phyloP scores from a whole-genome alignment of 169 alveolate species.

The Babesia sp. region DNA sequence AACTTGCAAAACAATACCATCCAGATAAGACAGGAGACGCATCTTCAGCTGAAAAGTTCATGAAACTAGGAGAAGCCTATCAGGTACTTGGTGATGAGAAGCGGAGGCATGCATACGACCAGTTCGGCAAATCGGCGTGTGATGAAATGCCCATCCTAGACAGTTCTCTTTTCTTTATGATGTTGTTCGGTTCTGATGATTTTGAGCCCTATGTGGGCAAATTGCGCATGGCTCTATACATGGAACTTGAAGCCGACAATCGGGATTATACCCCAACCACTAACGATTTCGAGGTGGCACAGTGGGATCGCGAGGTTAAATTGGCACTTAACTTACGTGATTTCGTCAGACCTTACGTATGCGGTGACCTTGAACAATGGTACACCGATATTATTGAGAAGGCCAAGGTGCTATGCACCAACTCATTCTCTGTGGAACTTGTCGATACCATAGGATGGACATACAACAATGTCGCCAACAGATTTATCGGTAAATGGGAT shows the following conservation, averaged over 20 bases:
- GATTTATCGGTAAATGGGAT: slow-evolving; percentile 83
- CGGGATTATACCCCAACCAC: slow-evolving; percentile 33
- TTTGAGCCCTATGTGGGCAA: slow-evolving; percentile 87
- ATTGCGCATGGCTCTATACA: slow-evolving; percentile 81
- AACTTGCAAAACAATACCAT: slow-evolving; percentile 87
- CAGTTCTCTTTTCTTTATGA: slow-evolving; percentile 81
- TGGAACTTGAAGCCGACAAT: slow-evolving; percentile 74
- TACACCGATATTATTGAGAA: slow-evolving; percentile 65
- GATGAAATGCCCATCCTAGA: slow-evolving; percentile 88
- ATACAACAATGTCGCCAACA: slow-evolving; percentile 85
- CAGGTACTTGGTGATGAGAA: slow-evolving; percentile 93
- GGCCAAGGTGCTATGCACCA: slow-evolving; percentile 80
- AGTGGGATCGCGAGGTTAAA: slow-evolving; percentile 80
- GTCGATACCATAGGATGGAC: slow-evolving; percentile 89
- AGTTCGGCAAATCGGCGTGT: slow-evolving; percentile 88
- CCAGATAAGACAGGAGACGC: slow-evolving; percentile 92
- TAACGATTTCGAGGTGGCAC: slow-evolving; percentile 69
- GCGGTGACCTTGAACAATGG: slow-evolving; percentile 79
- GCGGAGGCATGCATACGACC: slow-evolving; percentile 88
- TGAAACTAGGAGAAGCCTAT: slow-evolving; percentile 87
- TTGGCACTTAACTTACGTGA: slow-evolving; percentile 83
- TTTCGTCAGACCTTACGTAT: slow-evolving; percentile 71
- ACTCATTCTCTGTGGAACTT: slow-evolving; percentile 83
- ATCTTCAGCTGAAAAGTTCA: slow-evolving; percentile 85
- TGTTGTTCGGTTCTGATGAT: slow-evolving; percentile 87